Evolutionary conservation across 441 rosid genomes (phyloP), one percentile per base, ranked within the genome.

Genomic region (Geranium incanum): DNA sequence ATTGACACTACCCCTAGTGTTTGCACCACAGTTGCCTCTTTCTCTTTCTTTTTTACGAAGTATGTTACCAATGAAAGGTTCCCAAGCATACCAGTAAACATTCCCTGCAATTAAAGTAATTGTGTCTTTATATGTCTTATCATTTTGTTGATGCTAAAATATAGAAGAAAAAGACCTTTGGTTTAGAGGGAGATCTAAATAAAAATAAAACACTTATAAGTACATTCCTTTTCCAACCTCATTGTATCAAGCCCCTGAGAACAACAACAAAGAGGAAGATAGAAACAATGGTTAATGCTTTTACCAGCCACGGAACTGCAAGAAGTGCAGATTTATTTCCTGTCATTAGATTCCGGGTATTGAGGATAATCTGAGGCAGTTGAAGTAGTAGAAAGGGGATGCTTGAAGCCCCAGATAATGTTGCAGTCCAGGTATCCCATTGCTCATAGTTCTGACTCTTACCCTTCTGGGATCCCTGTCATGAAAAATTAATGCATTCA

Each of bases 221-320:
- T 6, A 3, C 43, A 38, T 4, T 38, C 5, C 7, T 38, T 6
- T 38, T 6, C 43, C 43, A 4, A 3, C 43, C 7, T 11, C 52
- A 45, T 45, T 45, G 52, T 11, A 11, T 45, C 52, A 7, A 45
- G 13, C 2, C 52, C 52, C 11, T 6, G 12, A 45, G 11, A 45
- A 45, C 12, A 45, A 45, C 12, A 45, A 45, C 52, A 45, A 13
- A 48, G 69, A 28, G 68, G 23, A 67, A 19, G 1, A 19, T 38
- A 59, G 37, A 6, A 8, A 41, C 43, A 36, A 19, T 19, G 3
- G 48, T 62, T 7, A 69, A 38, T 5, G 33, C 57, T 18, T 48
- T 52, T 84, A 93, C 97, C 86, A 93, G 86, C 97, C 98, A 91
- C 52, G 98, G 97, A 3, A 93, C 90, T 1, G 98, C 98, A 0